phyloP scores from a whole-genome alignment of 179 eudicot genomes.

The Beta corolliflora region DNA sequence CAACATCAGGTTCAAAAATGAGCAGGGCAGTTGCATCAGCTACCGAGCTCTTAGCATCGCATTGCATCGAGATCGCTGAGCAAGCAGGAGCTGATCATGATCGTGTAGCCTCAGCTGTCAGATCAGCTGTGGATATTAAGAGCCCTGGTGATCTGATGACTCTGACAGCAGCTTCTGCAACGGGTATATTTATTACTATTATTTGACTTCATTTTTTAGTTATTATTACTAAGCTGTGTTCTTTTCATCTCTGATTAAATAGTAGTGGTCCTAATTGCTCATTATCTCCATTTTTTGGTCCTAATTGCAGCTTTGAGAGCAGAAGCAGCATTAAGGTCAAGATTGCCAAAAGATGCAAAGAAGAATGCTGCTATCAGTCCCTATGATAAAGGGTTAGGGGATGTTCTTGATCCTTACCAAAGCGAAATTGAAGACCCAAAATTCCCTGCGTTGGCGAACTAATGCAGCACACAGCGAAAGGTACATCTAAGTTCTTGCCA shows the following conservation, averaged over 20 bases:
- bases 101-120: conserved; percentile 57
- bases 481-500: conserved; percentile 30
- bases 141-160: conserved; percentile 78
- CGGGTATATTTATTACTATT: conserved; percentile 48
- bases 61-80: conserved; percentile 85
- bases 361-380: conserved; percentile 80
- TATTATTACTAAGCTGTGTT: background rate
- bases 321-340: conserved; percentile 71
- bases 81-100: conserved; percentile 65
- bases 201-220: background rate
- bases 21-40: conserved; percentile 78
- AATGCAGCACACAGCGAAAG: conserved; percentile 68
- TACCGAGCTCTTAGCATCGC: conserved; percentile 80
- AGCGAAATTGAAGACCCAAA: conserved; percentile 46
- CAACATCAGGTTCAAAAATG: conserved; percentile 53
- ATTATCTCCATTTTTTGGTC: conserved; percentile 4
- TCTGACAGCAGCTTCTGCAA: conserved; percentile 90
- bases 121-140: conserved; percentile 71
- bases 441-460: conserved; percentile 71
- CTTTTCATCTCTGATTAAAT: background rate
- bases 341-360: conserved; percentile 78
- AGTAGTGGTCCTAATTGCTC: background rate
- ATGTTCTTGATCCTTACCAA: conserved; percentile 39
- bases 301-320: conserved; percentile 70
- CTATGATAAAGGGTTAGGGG: conserved; percentile 55